Conservation (phyloP, 1,284 basidiomycete genomes). For the Leccinum pallidistipes region DNA sequence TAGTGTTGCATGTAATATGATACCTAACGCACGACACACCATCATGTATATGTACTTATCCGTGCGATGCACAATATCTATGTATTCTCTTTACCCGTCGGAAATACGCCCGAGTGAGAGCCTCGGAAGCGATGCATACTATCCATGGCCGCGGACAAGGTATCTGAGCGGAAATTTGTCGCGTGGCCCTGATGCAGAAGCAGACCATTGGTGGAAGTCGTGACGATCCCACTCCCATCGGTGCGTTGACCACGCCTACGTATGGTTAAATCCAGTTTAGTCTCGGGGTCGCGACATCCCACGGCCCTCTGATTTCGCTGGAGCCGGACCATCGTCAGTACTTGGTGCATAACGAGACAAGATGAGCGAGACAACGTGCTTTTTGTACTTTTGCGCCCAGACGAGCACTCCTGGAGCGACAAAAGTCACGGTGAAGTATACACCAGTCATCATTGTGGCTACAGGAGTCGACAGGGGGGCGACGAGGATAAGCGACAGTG, state of each 20-base stretch:
- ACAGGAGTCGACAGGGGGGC: constrained; percentile 53
- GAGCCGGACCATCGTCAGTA: constrained; percentile 12
- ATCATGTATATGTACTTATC: constrained; percentile 7
- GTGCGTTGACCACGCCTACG: constrained; percentile 27
- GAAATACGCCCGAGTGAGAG: constrained; percentile 11
- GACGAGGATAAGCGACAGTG: constrained; percentile 51
- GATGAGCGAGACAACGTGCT: constrained; percentile 46
- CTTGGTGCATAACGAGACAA: constrained; percentile 24
- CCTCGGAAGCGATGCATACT: background rate
- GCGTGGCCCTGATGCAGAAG: constrained; percentile 15
- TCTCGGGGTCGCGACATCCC: constrained; percentile 56
- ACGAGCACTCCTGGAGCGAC: constrained; percentile 70
- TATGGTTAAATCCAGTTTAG: constrained; percentile 44
- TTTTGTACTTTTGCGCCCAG: constrained; percentile 84
- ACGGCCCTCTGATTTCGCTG: constrained; percentile 53
- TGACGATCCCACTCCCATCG: constrained; percentile 34
- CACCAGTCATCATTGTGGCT: constrained; percentile 49
- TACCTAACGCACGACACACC: constrained; percentile 32
- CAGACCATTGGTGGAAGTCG: constrained; percentile 23
- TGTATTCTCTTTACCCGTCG: constrained; percentile 12
- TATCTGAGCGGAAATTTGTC: constrained; percentile 29
- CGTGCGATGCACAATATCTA: constrained; percentile 2
- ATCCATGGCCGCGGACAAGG: constrained; percentile 30
- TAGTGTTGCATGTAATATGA: constrained; percentile 41
- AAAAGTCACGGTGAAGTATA: constrained; percentile 62